phyloP scores from a whole-genome alignment of 148 eudicot genomes.

The Spergularia bocconei region DNA sequence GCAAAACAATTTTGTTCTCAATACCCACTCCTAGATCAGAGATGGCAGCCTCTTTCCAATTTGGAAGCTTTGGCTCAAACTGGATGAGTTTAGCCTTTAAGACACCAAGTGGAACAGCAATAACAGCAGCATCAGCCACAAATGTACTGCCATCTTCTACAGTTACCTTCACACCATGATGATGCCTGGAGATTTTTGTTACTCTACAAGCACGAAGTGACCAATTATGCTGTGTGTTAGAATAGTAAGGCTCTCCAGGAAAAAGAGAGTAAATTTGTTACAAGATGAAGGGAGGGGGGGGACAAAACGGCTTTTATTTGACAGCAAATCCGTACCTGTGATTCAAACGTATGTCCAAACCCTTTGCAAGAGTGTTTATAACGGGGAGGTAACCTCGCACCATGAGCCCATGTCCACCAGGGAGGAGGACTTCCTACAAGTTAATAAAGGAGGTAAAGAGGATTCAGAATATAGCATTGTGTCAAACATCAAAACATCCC shows the following conservation, averaged over 20 bases:
- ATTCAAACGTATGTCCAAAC: constrained; percentile 69
- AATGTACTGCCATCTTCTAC: constrained; percentile 72
- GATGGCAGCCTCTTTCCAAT: constrained; percentile 90
- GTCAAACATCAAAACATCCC: background rate
- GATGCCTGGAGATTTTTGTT: constrained; percentile 56
- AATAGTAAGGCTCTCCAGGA: background rate
- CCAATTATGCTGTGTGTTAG: background rate
- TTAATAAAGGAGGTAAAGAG: constrained; percentile 4
- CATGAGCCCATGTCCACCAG: constrained; percentile 99
- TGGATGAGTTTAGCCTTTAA: constrained; percentile 60
- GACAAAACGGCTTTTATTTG: background rate
- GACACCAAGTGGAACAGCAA: constrained; percentile 87
- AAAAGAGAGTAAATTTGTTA: background rate
- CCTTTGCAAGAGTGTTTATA: constrained; percentile 91
- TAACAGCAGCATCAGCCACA: constrained; percentile 85
- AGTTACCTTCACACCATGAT: constrained; percentile 76
- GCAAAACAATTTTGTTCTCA: constrained; percentile 88
- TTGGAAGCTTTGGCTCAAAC: constrained; percentile 93
- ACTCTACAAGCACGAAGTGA: constrained; percentile 47
- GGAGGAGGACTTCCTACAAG: constrained; percentile 85
- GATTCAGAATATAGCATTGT: constrained; percentile 4
- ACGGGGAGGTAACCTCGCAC: constrained; percentile 95
- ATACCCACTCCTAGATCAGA: constrained; percentile 87
- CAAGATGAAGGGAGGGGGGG: too few species aligned
- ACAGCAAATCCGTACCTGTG: constrained; percentile 48